These are phyloP conservation scores for Artemisia tridentata DNA, from an alignment of 129 eudicot genomes.

Conservation along the genomic window DNA sequence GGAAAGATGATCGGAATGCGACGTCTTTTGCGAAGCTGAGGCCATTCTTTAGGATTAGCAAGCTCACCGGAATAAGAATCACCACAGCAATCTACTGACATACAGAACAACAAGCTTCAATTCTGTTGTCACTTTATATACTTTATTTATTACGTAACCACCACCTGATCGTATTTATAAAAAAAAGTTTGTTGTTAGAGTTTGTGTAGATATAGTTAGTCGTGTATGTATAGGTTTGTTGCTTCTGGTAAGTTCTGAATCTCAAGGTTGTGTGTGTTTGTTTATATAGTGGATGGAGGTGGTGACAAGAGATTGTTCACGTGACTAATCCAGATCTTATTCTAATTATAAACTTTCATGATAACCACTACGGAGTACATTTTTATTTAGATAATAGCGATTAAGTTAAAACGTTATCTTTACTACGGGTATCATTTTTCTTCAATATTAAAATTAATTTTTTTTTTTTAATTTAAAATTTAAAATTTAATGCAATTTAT, in stretches of 20 bases:
- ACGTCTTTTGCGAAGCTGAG: constrained; percentile 82
- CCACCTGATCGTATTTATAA: too few relatives aligned
- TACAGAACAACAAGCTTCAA: constrained; percentile 59
- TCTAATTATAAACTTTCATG: not conserved
- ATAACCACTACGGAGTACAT: too few relatives aligned
- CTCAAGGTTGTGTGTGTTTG: not conserved
- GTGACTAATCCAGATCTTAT: constrained; percentile 1
- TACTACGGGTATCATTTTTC: too few relatives aligned
- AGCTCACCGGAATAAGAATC: constrained; percentile 61
- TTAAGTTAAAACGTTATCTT: too few relatives aligned
- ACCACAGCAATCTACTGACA: constrained; percentile 75
- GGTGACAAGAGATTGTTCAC: not conserved
- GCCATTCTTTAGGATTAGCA: constrained; percentile 90
- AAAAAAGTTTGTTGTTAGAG: too few relatives aligned
- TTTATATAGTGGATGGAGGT: not conserved
- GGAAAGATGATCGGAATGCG: constrained; percentile 39
- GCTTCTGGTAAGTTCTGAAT: not conserved
- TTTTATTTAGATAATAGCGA: too few relatives aligned
- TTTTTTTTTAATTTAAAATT: too few relatives aligned
- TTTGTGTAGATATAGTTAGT: not conserved
- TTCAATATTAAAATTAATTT: too few relatives aligned
- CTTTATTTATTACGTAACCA: too few relatives aligned
- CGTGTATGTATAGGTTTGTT: not conserved
- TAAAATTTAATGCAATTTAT: too few relatives aligned
- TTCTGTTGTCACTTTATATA: constrained; percentile 4